Percentiles rank a stretch among this genome's conserved stretches.
Evolutionary conservation across 2,329 filamentous ascomycete genomes (phyloP).

Genomic region (Penicillium fuscoglaucum): DNA sequence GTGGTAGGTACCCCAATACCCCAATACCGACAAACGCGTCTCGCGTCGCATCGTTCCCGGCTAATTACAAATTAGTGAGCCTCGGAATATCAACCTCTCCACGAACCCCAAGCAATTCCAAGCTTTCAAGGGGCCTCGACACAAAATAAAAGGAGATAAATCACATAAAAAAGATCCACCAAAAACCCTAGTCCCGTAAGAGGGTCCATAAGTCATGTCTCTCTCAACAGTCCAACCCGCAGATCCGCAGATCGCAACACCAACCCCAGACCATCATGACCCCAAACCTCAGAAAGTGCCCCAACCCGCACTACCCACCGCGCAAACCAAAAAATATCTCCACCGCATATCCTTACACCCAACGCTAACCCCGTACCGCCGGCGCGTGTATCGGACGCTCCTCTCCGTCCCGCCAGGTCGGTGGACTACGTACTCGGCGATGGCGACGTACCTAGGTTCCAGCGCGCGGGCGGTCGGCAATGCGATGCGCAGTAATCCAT

Average conservation of each 20-base stretch:
- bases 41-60: conserved; percentile 9
- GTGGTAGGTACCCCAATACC: conserved; percentile 1
- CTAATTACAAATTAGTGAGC: conserved; percentile 1
- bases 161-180: neutral
- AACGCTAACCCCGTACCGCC: conserved; percentile 53
- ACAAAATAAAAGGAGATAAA: neutral
- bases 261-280: neutral
- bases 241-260: neutral
- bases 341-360: conserved; percentile 46
- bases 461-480: conserved; percentile 77
- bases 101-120: conserved; percentile 29
- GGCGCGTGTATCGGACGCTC: conserved; percentile 66
- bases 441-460: conserved; percentile 67
- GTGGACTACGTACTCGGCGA: conserved; percentile 74
- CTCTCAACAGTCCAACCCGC: neutral
- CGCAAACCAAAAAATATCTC: conserved; percentile 33
- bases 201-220: neutral
- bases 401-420: conserved; percentile 73
- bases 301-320: neutral
- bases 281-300: neutral
- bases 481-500: conserved; percentile 74
- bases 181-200: neutral
- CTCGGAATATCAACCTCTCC: neutral
- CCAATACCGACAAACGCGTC: conserved; percentile 10
- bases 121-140: neutral